Percentiles rank a stretch among this genome's conserved stretches.
Conservation (phyloP, 495 filamentous ascomycete genomes). For the Letharia columbiana region DNA sequence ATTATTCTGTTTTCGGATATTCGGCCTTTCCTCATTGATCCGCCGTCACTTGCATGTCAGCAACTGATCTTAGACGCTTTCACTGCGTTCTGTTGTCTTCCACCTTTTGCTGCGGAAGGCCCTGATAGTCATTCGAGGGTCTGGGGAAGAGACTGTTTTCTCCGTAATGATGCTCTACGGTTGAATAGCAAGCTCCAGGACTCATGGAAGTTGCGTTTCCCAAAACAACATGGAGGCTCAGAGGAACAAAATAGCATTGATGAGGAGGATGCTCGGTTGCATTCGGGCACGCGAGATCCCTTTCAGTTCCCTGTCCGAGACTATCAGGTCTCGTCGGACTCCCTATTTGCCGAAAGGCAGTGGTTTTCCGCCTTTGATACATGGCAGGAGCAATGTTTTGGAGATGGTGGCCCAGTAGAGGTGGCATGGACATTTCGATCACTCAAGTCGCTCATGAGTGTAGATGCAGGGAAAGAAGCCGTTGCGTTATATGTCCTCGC, state of each 20-base stretch:
- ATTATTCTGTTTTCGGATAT: constrained; percentile 75
- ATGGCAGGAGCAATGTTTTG: constrained; percentile 27
- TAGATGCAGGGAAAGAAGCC: constrained; percentile 35
- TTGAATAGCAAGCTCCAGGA: constrained; percentile 24
- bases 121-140: constrained; percentile 18
- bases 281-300: constrained; percentile 1
- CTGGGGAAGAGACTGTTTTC: constrained; percentile 40
- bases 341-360: constrained; percentile 32
- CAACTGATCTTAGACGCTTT: constrained; percentile 55
- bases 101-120: constrained; percentile 34
- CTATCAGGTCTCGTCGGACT: constrained; percentile 29
- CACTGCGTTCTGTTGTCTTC: constrained; percentile 60
- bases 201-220: constrained; percentile 24
- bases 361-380: constrained; percentile 40
- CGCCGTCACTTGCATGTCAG: constrained; percentile 22
- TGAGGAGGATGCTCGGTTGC: neutral
- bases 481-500: constrained; percentile 67
- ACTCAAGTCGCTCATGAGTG: constrained; percentile 48
- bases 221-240: neutral
- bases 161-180: constrained; percentile 38
- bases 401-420: constrained; percentile 27
- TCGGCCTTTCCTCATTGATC: constrained; percentile 41
- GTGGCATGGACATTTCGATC: constrained; percentile 43
- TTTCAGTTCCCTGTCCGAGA: constrained; percentile 17
- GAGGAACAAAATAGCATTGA: neutral